phyloP scores from a whole-genome alignment of 2,329 filamentous ascomycete genomes.

The Tricladium varicosporioides region DNA sequence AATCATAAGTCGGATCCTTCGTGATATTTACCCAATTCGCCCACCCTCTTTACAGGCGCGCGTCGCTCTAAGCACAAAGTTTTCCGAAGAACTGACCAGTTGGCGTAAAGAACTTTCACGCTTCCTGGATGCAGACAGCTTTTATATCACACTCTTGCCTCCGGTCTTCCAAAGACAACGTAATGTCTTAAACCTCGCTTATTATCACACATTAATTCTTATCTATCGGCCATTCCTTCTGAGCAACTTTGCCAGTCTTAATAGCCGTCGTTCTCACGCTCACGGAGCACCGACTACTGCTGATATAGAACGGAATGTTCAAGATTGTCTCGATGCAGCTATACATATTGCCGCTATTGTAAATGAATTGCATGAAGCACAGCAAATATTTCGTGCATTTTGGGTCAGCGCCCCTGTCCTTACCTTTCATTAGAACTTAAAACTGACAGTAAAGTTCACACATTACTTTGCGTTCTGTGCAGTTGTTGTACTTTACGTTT shows the following conservation, averaged over 20 bases:
- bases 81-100: no score
- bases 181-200: slow-evolving; percentile 37
- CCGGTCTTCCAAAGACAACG: slow-evolving; percentile 47
- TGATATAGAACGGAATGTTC: slow-evolving; percentile 29
- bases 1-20: no score
- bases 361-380: slow-evolving; percentile 37
- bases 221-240: slow-evolving; percentile 35
- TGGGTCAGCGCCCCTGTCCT: no score
- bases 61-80: no score
- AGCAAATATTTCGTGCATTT: slow-evolving; percentile 1
- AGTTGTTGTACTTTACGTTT: no score
- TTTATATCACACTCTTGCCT: slow-evolving; percentile 43
- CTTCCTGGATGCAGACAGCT: slow-evolving; percentile 41
- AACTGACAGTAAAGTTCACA: no score
- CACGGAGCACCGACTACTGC: slow-evolving; percentile 9
- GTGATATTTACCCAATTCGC: no score
- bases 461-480: no score
- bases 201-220: slow-evolving; percentile 36
- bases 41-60: no score
- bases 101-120: slow-evolving; percentile 37
- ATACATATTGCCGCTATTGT: slow-evolving; percentile 40
- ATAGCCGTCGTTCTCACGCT: slow-evolving; percentile 5
- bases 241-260: slow-evolving; percentile 30
- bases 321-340: slow-evolving; percentile 39
- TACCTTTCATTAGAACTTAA: no score